Conservation (phyloP, 106 monocot genomes). For the Acorus calamus region DNA sequence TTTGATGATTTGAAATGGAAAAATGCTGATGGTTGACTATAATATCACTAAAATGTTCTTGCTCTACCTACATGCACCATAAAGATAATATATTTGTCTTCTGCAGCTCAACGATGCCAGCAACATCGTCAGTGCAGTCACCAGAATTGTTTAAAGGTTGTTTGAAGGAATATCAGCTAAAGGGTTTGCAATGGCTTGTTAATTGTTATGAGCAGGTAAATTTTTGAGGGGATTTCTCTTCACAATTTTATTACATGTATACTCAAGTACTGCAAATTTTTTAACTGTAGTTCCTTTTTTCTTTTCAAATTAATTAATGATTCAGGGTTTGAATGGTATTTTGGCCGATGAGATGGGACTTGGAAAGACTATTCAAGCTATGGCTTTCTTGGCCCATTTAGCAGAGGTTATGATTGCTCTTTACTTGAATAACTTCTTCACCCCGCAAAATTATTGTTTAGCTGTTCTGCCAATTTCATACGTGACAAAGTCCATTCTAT, state of each 20-base stretch:
- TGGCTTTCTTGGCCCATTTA: slow-evolving; percentile 96
- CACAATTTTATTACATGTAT: neutral
- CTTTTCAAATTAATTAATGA: neutral
- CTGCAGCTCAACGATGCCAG: slow-evolving; percentile 91
- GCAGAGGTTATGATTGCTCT: slow-evolving; percentile 52
- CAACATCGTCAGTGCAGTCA: slow-evolving; percentile 77
- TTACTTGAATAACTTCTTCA: neutral
- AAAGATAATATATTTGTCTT: too few relatives aligned
- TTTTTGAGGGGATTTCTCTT: neutral
- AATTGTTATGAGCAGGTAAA: slow-evolving; percentile 97
- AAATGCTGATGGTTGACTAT: too few relatives aligned
- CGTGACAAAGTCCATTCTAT: too few relatives aligned
- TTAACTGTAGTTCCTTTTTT: neutral
- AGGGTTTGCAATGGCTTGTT: slow-evolving; percentile 97
- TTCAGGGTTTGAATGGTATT: slow-evolving; percentile 92
- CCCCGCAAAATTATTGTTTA: too few relatives aligned
- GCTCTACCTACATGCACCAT: too few relatives aligned
- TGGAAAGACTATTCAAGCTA: slow-evolving; percentile 97
- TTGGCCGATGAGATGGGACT: slow-evolving; percentile 99
- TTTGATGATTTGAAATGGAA: too few relatives aligned
- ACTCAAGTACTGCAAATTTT: neutral
- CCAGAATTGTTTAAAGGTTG: slow-evolving; percentile 84
- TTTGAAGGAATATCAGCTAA: slow-evolving; percentile 94
- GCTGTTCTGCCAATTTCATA: too few relatives aligned
- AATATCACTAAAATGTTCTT: too few relatives aligned